These are phyloP conservation scores for Rosa lucieae DNA, from an alignment of 306 rosid genomes.

Conservation along the genomic window DNA sequence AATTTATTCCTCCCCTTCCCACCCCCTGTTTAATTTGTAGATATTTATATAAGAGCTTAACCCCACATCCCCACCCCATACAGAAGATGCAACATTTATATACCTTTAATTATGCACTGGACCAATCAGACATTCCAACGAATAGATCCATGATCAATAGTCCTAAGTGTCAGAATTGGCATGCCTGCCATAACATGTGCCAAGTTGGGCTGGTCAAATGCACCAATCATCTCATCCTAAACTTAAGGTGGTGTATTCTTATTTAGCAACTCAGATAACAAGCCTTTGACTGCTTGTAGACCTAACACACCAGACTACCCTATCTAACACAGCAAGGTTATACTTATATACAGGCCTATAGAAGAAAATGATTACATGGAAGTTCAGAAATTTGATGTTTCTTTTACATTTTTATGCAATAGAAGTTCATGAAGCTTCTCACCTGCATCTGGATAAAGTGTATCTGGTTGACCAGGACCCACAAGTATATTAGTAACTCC, in stretches of 20 bases:
- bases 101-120: neutral
- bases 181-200: neutral
- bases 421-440: constrained; percentile 23
- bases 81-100: neutral
- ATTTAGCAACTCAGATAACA: neutral
- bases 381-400: constrained; percentile 9
- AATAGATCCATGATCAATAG: neutral
- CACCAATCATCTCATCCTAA: neutral
- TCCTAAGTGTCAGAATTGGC: neutral
- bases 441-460: constrained; percentile 94
- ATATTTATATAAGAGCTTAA: neutral
- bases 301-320: constrained; percentile 7
- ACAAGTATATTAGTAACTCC: constrained; percentile 81
- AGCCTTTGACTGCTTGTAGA: constrained; percentile 11
- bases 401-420: neutral
- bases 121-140: neutral
- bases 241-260: neutral
- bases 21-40: neutral
- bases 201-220: neutral
- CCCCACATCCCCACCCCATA: neutral
- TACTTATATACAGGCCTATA: constrained; percentile 9
- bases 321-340: constrained; percentile 8
- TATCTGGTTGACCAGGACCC: constrained; percentile 74
- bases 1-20: neutral
- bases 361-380: neutral